These are phyloP conservation scores for Withania somnifera DNA, from an alignment of 305 asterid species.

Conservation along the genomic window DNA sequence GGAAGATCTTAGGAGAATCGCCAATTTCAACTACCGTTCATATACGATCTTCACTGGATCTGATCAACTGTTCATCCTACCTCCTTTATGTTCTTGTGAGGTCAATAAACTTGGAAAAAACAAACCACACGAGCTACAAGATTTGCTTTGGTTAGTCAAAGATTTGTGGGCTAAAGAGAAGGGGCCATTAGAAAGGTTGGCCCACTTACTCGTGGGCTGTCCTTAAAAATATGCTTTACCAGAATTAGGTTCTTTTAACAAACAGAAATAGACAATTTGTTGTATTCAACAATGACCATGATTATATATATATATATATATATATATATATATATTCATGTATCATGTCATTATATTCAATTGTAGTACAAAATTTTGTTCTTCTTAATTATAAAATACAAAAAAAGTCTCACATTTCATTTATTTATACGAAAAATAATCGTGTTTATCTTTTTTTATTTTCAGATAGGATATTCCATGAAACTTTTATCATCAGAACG, in stretches of 20 bases:
- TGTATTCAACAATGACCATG: background rate
- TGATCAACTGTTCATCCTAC: too few relatives aligned
- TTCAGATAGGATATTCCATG: background rate
- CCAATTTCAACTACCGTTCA: too few relatives aligned
- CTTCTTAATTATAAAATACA: background rate
- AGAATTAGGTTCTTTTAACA: background rate
- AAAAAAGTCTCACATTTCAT: background rate
- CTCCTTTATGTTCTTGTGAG: too few relatives aligned
- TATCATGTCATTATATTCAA: background rate
- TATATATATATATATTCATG: too few relatives aligned
- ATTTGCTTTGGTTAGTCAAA: too few relatives aligned
- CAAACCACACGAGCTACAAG: too few relatives aligned
- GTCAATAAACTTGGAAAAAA: too few relatives aligned
- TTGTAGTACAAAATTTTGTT: background rate
- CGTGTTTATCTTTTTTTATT: background rate
- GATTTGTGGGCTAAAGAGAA: background rate
- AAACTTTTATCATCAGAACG: background rate
- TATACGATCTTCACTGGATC: too few relatives aligned
- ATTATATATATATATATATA: background rate
- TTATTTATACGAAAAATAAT: background rate
- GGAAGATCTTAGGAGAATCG: too few relatives aligned
- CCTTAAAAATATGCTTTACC: background rate
- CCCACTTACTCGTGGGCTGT: constrained; percentile 8
- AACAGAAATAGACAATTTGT: background rate
- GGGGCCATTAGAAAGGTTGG: background rate